These are phyloP conservation scores for Vigna hirtella DNA, from an alignment of 306 rosid genomes.

Conservation along the genomic window DNA sequence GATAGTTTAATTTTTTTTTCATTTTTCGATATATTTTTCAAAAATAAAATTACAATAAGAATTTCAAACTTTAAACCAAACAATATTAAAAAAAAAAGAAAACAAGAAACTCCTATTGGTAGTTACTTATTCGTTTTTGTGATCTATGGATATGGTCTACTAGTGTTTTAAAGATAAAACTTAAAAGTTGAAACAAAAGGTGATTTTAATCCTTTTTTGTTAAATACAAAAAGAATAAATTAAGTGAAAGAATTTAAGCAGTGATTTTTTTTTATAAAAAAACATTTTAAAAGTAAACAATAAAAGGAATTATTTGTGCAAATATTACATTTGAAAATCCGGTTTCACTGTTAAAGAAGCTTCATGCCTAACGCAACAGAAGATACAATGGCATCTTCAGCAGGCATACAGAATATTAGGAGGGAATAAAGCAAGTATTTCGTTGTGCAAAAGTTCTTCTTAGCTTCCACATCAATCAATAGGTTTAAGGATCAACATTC, in stretches of 20 bases:
- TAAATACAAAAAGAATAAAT: neutral
- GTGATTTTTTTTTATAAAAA: neutral
- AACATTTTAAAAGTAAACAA: no score
- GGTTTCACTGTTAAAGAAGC: no score
- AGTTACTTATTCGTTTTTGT: neutral
- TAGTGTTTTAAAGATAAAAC: no score
- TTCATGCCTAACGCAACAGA: neutral
- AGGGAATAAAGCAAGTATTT: neutral
- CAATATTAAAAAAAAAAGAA: neutral
- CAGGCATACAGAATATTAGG: neutral
- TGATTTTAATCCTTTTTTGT: no score
- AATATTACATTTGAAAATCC: neutral
- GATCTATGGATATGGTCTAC: no score
- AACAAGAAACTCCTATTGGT: neutral
- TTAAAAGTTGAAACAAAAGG: no score
- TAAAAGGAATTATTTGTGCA: no score
- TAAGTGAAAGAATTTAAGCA: neutral
- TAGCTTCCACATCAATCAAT: neutral
- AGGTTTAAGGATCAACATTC: neutral
- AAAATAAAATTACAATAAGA: no score
- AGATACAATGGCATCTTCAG: neutral
- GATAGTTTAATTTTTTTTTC: no score
- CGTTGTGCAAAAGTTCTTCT: neutral
- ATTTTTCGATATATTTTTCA: no score
- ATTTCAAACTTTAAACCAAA: no score